Conservation (phyloP, 805 yeast genomes). For the Torulaspora microellipsoides region DNA sequence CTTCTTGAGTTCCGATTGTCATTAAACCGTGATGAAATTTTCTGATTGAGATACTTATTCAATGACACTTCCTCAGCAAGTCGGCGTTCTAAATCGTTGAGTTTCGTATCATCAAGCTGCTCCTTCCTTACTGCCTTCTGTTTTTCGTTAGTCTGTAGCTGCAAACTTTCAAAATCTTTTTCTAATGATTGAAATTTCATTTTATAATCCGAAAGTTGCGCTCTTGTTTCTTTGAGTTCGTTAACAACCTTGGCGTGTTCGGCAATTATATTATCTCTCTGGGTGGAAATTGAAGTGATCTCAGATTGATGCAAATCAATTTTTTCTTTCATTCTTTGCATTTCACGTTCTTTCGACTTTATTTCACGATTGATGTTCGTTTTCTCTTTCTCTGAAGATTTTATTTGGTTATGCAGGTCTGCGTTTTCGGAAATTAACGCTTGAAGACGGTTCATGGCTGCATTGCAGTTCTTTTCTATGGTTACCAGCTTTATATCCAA, state of each 20-base stretch:
- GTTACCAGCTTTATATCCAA: conserved; percentile 36
- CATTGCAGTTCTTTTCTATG: conserved; percentile 31
- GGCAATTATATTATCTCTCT: conserved; percentile 29
- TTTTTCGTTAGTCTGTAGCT: conserved; percentile 32
- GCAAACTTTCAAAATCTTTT: conserved; percentile 33
- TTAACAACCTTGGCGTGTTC: conserved; percentile 28
- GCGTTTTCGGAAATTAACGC: conserved; percentile 43
- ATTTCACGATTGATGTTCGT: conserved; percentile 35
- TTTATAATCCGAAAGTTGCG: conserved; percentile 25
- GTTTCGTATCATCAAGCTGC: conserved; percentile 29
- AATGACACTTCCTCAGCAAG: conserved; percentile 31
- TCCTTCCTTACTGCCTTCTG: conserved; percentile 27
- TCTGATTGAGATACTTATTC: conserved; percentile 29
- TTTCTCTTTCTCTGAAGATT: conserved; percentile 36
- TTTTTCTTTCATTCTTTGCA: conserved; percentile 29
- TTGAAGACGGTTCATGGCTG: conserved; percentile 37
- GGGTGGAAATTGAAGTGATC: conserved; percentile 26
- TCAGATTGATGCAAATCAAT: conserved; percentile 27
- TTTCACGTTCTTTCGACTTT: conserved; percentile 35
- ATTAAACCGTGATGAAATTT: conserved; percentile 20
- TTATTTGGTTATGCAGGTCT: conserved; percentile 39
- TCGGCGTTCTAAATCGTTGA: conserved; percentile 37
- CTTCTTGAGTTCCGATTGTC: conserved; percentile 11
- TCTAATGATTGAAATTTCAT: conserved; percentile 38
- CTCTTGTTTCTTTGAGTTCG: conserved; percentile 29